Evolutionary conservation across 495 filamentous ascomycete genomes (phyloP).

Genomic region (Paragyromitra xinjiangensis): DNA sequence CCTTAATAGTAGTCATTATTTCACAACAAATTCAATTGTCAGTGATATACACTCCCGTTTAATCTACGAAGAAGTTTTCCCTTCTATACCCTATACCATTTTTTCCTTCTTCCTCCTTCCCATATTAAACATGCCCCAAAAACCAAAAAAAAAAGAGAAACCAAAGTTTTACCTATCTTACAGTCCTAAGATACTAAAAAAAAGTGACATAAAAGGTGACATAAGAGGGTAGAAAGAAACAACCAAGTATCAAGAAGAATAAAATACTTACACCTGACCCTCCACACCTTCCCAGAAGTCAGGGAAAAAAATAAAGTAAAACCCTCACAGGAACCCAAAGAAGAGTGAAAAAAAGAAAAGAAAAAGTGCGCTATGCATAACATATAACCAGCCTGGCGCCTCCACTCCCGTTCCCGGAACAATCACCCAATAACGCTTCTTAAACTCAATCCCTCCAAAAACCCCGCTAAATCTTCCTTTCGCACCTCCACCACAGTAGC

Average conservation of each 20-base stretch:
- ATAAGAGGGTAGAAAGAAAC: slow-evolving; percentile 3
- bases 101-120: not conserved
- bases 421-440: slow-evolving; percentile 84
- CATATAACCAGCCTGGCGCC: slow-evolving; percentile 6
- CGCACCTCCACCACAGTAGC: slow-evolving; percentile 95
- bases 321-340: slow-evolving; percentile 13
- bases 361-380: slow-evolving; percentile 26
- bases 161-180: slow-evolving; percentile 37
- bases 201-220: slow-evolving; percentile 1
- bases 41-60: slow-evolving; percentile 20
- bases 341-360: slow-evolving; percentile 4
- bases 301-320: slow-evolving; percentile 6
- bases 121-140: slow-evolving; percentile 32
- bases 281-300: not conserved
- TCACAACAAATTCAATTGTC: not conserved
- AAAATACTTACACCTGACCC: slow-evolving; percentile 17
- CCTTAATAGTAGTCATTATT: slow-evolving; percentile 11
- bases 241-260: slow-evolving; percentile 18
- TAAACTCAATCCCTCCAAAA: slow-evolving; percentile 90
- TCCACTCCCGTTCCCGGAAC: not conserved
- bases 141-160: slow-evolving; percentile 18
- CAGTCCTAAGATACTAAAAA: slow-evolving; percentile 7
- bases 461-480: slow-evolving; percentile 91
- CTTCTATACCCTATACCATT: slow-evolving; percentile 27
- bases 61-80: not conserved